These are phyloP conservation scores for Leccinum pellstonianum DNA, from an alignment of 768 basidiomycete species.

Conservation along the genomic window DNA sequence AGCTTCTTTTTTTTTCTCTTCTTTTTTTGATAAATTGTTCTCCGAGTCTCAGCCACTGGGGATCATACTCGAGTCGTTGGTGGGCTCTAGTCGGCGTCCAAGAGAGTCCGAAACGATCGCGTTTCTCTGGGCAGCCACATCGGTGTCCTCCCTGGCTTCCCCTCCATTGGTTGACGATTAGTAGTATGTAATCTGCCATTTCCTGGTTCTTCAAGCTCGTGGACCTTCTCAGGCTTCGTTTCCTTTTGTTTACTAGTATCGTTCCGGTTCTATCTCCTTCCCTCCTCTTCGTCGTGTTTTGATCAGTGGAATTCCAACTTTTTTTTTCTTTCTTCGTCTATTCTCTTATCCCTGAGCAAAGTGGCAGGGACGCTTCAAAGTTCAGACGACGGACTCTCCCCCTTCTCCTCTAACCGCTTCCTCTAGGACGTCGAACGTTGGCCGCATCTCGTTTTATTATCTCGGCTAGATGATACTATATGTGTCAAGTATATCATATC, in stretches of 20 bases:
- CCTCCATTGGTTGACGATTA: neutral
- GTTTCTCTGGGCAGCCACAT: neutral
- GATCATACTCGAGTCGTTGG: neutral
- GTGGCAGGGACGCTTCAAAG: neutral
- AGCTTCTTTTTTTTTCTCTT: neutral
- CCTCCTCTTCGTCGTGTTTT: neutral
- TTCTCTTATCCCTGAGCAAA: conserved; percentile 5
- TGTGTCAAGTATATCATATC: neutral
- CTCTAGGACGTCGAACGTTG: neutral
- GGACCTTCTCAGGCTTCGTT: neutral
- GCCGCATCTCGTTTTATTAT: conserved; percentile 8
- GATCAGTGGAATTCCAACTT: neutral
- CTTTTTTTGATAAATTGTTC: neutral
- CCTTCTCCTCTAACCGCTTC: neutral
- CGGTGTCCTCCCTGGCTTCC: neutral
- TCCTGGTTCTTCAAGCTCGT: neutral
- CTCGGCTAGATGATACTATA: conserved; percentile 28
- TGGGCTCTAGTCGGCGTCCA: neutral
- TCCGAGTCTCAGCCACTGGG: neutral
- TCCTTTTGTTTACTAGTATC: neutral
- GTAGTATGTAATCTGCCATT: neutral
- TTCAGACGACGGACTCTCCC: neutral
- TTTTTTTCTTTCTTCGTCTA: neutral
- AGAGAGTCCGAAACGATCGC: neutral
- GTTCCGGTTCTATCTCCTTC: neutral